These are phyloP conservation scores for Ophiocordyceps unilateralis DNA, from an alignment of 2,329 filamentous ascomycete species.

Conservation along the genomic window DNA sequence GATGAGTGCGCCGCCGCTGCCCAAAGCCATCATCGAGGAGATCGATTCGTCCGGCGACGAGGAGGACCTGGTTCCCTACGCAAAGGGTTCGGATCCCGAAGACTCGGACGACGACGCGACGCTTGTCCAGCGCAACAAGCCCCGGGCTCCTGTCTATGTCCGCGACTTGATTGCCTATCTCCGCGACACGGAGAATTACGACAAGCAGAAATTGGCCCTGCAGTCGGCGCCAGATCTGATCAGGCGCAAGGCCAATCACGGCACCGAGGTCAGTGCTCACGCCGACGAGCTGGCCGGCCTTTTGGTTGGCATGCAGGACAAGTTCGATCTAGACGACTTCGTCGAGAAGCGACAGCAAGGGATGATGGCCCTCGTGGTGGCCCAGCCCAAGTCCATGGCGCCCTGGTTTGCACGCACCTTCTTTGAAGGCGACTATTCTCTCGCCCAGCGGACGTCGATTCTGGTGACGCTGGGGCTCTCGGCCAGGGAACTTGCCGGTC, in stretches of 20 bases:
- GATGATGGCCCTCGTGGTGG: constrained; percentile 65
- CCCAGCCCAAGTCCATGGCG: constrained; percentile 60
- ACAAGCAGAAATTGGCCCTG: constrained; percentile 67
- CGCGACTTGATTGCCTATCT: constrained; percentile 67
- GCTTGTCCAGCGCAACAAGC: constrained; percentile 66
- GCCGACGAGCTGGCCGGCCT: constrained; percentile 62
- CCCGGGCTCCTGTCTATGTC: constrained; percentile 75
- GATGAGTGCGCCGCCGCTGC: constrained; percentile 13
- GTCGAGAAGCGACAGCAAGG: constrained; percentile 58
- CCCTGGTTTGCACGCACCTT: constrained; percentile 73
- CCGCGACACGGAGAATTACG: constrained; percentile 66
- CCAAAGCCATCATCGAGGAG: constrained; percentile 45
- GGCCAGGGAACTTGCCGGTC: constrained; percentile 70
- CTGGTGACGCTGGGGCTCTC: constrained; percentile 69
- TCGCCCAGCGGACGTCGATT: constrained; percentile 67
- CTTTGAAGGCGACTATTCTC: constrained; percentile 82
- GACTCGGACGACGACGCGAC: constrained; percentile 92
- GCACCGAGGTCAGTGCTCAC: constrained; percentile 74
- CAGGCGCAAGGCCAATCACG: constrained; percentile 73
- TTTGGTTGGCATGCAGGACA: constrained; percentile 68
- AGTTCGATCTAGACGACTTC: constrained; percentile 67
- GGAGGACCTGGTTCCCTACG: constrained; percentile 58
- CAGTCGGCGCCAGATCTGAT: constrained; percentile 64
- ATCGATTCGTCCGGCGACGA: constrained; percentile 41
- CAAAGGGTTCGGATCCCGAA: constrained; percentile 74